A percentile compares a stretch with the other conserved stretches of the same genome.
Evolutionary conservation across 176 grass and related monocot species (phyloP).

Genomic region (Aegilops longissima): DNA sequence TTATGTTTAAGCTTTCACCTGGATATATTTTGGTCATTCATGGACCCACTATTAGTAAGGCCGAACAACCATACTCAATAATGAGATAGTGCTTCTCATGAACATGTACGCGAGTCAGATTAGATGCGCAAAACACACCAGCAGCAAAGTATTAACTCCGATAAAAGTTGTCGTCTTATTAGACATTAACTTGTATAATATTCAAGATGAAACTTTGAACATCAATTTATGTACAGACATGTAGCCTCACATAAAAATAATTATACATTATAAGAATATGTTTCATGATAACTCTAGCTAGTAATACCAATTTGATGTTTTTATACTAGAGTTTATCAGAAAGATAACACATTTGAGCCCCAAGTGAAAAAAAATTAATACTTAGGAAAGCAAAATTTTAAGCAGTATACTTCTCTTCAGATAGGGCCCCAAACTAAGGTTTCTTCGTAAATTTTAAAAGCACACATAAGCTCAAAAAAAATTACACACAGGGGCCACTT

Average conservation of each 20-base stretch:
- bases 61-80: background rate
- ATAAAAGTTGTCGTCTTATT: background rate
- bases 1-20: slow-evolving; percentile 84
- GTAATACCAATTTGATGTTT: background rate
- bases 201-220: background rate
- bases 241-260: background rate
- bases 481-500: too few relatives aligned
- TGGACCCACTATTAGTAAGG: slow-evolving; percentile 25
- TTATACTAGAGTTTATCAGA: background rate
- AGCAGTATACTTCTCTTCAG: too few relatives aligned
- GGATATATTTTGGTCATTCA: slow-evolving; percentile 11
- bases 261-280: background rate
- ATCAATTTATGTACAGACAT: background rate
- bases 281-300: too few relatives aligned
- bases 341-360: too few relatives aligned
- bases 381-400: too few relatives aligned
- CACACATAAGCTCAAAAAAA: too few relatives aligned
- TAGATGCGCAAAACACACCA: background rate
- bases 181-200: background rate
- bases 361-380: too few relatives aligned
- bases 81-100: background rate
- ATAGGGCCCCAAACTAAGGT: too few relatives aligned
- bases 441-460: too few relatives aligned
- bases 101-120: background rate
- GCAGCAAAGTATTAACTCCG: background rate